Percentiles rank a stretch among this genome's conserved stretches.
Conservation (phyloP, 2,329 filamentous ascomycete species). For the Pseudopithomyces maydicus region DNA sequence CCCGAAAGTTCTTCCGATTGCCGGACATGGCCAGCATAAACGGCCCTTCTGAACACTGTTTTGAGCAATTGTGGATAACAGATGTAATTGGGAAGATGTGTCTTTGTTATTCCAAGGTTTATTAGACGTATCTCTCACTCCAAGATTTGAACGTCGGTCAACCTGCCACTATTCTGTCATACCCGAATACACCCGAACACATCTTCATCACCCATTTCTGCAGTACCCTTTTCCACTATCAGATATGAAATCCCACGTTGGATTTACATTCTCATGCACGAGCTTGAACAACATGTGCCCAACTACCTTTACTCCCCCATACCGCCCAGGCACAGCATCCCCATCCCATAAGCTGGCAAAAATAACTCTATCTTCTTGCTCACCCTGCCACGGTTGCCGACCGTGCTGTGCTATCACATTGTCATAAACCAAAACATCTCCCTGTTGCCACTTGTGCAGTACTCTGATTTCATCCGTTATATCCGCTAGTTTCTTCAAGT, state of each 20-base stretch:
- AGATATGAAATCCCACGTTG: neutral
- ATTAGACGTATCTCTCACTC: no score
- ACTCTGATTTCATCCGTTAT: conserved; percentile 58
- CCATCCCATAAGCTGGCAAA: conserved; percentile 57
- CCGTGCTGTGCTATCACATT: conserved; percentile 58
- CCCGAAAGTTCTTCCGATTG: neutral
- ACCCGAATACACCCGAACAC: no score
- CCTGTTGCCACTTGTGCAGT: conserved; percentile 54
- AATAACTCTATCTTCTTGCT: conserved; percentile 53
- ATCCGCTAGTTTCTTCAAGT: conserved; percentile 47
- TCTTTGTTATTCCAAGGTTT: no score
- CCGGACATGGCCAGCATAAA: no score
- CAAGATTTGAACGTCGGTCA: no score
- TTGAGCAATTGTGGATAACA: no score
- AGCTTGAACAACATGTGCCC: conserved; percentile 55
- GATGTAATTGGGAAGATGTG: no score
- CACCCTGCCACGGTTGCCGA: conserved; percentile 54
- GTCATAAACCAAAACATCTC: conserved; percentile 57
- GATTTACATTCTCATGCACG: neutral
- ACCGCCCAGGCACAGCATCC: conserved; percentile 51
- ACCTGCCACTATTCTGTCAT: no score
- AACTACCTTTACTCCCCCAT: conserved; percentile 48
- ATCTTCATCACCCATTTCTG: neutral
- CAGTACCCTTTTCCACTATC: neutral
- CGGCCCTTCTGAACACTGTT: no score